phyloP scores from a whole-genome alignment of 139 green algal species.

The Chlorella sp. region DNA sequence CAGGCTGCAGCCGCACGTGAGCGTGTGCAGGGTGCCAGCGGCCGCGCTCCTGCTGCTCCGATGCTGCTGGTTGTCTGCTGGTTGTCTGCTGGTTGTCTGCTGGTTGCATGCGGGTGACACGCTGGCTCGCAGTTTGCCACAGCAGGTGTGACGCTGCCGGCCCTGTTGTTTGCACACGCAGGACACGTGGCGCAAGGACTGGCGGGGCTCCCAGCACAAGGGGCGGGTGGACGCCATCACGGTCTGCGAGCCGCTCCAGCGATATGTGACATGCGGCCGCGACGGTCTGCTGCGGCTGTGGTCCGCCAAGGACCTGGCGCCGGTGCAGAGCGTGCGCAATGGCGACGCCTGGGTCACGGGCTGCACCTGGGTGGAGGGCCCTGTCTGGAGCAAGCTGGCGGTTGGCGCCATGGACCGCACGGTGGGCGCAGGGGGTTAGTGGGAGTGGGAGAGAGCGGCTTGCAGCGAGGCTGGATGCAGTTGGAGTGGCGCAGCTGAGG shows the following conservation, averaged over 20 bases:
- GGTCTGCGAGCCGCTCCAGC: conserved; percentile 60
- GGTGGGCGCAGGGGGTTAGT: too few relatives aligned
- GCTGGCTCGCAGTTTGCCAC: too few relatives aligned
- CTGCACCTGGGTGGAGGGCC: conserved; percentile 54
- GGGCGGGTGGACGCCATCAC: conserved; percentile 54
- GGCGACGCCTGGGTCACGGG: conserved; percentile 73
- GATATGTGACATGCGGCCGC: conserved; percentile 71
- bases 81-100: too few relatives aligned
- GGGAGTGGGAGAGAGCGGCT: too few relatives aligned
- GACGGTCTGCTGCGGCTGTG: conserved; percentile 52
- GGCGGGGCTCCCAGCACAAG: conserved; percentile 43
- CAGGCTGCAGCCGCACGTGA: conserved; percentile 11
- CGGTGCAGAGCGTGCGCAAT: conserved; percentile 64
- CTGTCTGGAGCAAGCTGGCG: conserved; percentile 54
- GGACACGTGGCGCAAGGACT: conserved; percentile 53
- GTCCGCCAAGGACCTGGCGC: conserved; percentile 63
- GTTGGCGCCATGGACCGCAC: conserved; percentile 71
- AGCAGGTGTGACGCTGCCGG: too few relatives aligned
- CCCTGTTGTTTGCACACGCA: too few relatives aligned
- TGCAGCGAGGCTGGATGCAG: too few relatives aligned
- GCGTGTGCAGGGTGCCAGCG: background rate
- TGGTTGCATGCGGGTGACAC: too few relatives aligned
- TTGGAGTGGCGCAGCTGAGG: too few relatives aligned
- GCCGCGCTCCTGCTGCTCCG: too few relatives aligned
- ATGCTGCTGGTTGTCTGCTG: too few relatives aligned